Evolutionary conservation across 345 rosid species (phyloP), one percentile per base, ranked within the genome.

Genomic region (Erysimum cheiranthoides): DNA sequence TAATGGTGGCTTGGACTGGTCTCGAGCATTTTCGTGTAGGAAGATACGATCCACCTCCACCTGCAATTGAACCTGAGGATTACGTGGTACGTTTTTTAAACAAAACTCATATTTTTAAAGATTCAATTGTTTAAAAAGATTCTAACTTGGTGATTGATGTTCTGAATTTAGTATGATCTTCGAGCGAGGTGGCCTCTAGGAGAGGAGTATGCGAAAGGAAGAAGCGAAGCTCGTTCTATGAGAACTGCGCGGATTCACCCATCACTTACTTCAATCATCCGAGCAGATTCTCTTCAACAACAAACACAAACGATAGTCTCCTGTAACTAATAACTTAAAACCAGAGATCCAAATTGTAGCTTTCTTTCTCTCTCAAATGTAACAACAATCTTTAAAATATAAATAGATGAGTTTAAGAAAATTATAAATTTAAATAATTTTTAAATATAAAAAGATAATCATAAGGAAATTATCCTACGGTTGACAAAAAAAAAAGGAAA

Each of bases 1-100:
- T 86, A 62, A 94, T 94, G 98, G 85, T 94, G 70, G 98, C 98
- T 75, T 94, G 98, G 98, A 92, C 98, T 52, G 98, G 98, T 59
- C 88, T 94, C 1, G 98, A 94, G 84, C 92, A 94, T 81, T 89
- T 90, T 62, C 80, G 86, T 63, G 80, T 77, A 76, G 98, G 98
- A 84, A 89, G 98, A 84, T 94, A 69, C 61, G 96, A 94, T 84
- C 96, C 97, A 75, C 88, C 97, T 42, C 98, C 97, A n/a, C 90
- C 86, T 67, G 87, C 84, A 43, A 71, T 67, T 11, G 96, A 90
- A 40, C 92, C 93, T 21, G 95, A 85, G 5, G 93, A 94, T 86
- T 74, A 68, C 60, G 58, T 82, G 96, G 96, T 94, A 77, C 61
- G 81, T 78, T 70, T 10, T 25, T 13, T 5, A 25, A 66, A 7